phyloP scores from a whole-genome alignment of 2,329 filamentous ascomycete genomes.

The Metarhizium humberi region DNA sequence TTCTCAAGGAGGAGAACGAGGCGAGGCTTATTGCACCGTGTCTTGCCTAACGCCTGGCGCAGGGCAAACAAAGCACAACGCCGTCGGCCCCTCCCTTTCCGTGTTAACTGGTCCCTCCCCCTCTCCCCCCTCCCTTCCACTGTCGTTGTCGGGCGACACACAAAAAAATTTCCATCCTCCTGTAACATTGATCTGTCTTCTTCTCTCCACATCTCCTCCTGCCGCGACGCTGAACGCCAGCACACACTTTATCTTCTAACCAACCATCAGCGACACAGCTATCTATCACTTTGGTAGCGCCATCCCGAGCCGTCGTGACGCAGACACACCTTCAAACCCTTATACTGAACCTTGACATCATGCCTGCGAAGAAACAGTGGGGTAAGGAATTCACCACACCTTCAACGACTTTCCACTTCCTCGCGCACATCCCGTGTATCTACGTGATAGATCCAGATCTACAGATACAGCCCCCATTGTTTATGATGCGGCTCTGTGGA shows the following conservation, averaged over 20 bases:
- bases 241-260: not conserved
- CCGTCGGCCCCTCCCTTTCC: not conserved
- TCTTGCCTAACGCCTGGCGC: no score
- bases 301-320: not conserved
- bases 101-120: not conserved
- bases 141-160: not conserved
- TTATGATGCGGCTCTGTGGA: constrained; percentile 2
- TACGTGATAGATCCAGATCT: not conserved
- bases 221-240: not conserved
- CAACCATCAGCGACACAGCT: not conserved
- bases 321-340: not conserved
- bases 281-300: not conserved
- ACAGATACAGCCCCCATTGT: not conserved
- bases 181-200: not conserved
- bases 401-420: constrained; percentile 4
- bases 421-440: not conserved
- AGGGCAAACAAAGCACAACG: not conserved
- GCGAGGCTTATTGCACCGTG: no score
- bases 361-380: constrained; percentile 34
- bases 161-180: not conserved
- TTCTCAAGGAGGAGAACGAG: no score
- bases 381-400: constrained; percentile 22
- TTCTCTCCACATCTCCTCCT: not conserved
- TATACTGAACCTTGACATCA: constrained; percentile 20
- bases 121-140: not conserved